Percentiles rank a stretch among this genome's conserved stretches.
phyloP scores from a whole-genome alignment of 2,329 filamentous ascomycete species.

The Fusarium nanum region DNA sequence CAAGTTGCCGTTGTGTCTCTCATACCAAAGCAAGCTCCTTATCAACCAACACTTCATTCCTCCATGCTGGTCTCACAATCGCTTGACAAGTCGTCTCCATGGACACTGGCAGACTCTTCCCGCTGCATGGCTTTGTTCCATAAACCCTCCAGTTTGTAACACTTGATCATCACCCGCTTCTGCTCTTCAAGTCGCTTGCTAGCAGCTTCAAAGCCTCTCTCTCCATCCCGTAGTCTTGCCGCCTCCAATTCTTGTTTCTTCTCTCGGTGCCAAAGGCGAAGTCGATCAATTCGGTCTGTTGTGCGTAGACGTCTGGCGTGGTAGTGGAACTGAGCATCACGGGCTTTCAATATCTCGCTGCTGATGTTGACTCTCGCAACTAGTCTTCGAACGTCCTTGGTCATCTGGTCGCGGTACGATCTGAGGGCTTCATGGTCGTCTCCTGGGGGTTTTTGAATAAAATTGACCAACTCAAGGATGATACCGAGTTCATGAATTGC shows the following conservation, averaged over 20 bases:
- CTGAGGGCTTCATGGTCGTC: conserved; percentile 22
- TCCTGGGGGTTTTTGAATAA: conserved; percentile 4
- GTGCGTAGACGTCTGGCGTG: conserved; percentile 35
- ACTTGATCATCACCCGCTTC: conserved; percentile 34
- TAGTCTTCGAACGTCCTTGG: conserved; percentile 20
- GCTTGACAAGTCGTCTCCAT: conserved; percentile 32
- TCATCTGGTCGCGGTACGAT: not conserved
- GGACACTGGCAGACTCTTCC: not conserved
- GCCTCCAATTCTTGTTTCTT: conserved; percentile 31
- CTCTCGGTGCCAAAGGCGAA: conserved; percentile 36
- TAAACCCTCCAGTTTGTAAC: conserved; percentile 30
- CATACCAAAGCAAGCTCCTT: not conserved
- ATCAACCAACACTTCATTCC: not conserved
- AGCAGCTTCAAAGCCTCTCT: conserved; percentile 17
- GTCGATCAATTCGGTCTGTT: conserved; percentile 28
- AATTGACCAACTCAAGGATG: conserved; percentile 23
- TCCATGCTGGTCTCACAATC: conserved; percentile 27
- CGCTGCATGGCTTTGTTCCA: conserved; percentile 30
- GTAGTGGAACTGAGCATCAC: conserved; percentile 36
- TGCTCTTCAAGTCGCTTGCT: conserved; percentile 27
- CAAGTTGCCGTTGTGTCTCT: not conserved
- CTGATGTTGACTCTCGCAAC: conserved; percentile 25
- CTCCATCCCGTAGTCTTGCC: conserved; percentile 18
- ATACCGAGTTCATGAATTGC: conserved; percentile 30
- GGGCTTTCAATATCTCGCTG: conserved; percentile 28